These are phyloP conservation scores for Albifimbria verrucaria DNA, from an alignment of 2,329 filamentous ascomycete genomes.

Conservation along the genomic window DNA sequence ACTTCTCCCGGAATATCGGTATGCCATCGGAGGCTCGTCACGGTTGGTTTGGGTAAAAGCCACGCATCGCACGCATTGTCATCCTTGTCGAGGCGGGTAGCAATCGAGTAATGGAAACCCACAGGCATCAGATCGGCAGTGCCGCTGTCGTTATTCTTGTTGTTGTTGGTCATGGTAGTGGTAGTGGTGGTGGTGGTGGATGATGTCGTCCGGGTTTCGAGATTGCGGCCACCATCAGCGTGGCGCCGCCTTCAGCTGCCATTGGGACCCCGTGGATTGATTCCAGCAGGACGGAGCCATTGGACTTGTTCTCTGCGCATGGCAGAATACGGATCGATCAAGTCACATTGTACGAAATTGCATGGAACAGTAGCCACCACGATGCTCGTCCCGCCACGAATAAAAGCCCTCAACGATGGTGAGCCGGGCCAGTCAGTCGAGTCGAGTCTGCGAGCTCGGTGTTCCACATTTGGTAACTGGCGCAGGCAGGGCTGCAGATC, in stretches of 20 bases:
- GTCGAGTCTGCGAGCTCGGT: neutral
- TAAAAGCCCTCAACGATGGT: neutral
- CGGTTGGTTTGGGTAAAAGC: neutral
- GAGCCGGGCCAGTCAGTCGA: neutral
- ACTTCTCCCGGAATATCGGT: neutral
- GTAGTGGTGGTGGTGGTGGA: neutral
- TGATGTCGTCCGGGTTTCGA: neutral
- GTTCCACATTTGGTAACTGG: neutral
- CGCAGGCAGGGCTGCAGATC: neutral
- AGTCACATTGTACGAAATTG: too few relatives aligned
- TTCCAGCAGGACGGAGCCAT: too few relatives aligned
- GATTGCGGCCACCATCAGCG: neutral
- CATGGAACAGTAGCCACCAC: too few relatives aligned
- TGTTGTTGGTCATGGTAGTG: too few relatives aligned
- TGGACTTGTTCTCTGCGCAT: too few relatives aligned
- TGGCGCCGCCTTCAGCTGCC: neutral
- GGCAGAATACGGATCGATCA: too few relatives aligned
- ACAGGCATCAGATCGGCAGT: neutral
- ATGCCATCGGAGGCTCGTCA: neutral
- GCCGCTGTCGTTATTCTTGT: too few relatives aligned
- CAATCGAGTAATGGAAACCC: constrained; percentile 10
- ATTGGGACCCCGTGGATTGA: neutral
- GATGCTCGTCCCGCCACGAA: too few relatives aligned
- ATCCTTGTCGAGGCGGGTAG: neutral
- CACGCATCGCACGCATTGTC: neutral